Base-by-base conservation (phyloP, 1,139 yeast species). In the Saccharomycopsis hybrid region DNA sequence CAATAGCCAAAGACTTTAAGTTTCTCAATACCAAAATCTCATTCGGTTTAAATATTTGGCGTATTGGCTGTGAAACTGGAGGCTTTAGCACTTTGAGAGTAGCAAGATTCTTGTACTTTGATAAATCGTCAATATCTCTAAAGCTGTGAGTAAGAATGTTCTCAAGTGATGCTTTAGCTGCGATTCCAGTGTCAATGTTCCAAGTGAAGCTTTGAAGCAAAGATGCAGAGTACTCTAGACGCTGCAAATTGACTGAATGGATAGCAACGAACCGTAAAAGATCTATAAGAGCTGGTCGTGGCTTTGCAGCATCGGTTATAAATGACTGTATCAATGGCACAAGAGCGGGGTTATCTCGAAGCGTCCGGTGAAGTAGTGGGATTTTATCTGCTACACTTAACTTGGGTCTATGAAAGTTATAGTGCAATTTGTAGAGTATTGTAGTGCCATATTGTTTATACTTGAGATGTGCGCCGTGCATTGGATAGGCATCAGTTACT, bases 1-100 rank as follows among this genome's bases (percentile, higher is more conserved):
- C 53, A 11, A 50, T 43, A 25, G 53, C 53, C 11, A 50, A 44
- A 25, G 53, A 46, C 7, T 31, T 43, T 24, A 49, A 28, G 18
- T 36, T 48, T 27, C 35, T 13, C 9, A 48, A 13, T 11, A 48
- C 29, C 11, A 18, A 13, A 4, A 39, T 3, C 25, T 39, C 43
- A 5, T 8, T 13, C 2, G 49, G 49, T n/a, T 41, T 41, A 11
- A 35, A 11, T 5, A 3, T n/a, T 25, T 42, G 32, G 36, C n/a
- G n/a, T 25, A 24, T 5, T 18, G 11, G 2, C 13, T 46, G 37
- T 7, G 38, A 32, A 5, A 42, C 27, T 41, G 41, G 48, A 4
- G 51, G 40, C 18, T 48, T 38, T 31, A 48, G 35, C 24, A 48
- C 44, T 41, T 48, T 48, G 7, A 48, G 31, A 13, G 35, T 33